Conservation (phyloP, 352 stramenopile genomes). For the Achlya hypogyna region DNA sequence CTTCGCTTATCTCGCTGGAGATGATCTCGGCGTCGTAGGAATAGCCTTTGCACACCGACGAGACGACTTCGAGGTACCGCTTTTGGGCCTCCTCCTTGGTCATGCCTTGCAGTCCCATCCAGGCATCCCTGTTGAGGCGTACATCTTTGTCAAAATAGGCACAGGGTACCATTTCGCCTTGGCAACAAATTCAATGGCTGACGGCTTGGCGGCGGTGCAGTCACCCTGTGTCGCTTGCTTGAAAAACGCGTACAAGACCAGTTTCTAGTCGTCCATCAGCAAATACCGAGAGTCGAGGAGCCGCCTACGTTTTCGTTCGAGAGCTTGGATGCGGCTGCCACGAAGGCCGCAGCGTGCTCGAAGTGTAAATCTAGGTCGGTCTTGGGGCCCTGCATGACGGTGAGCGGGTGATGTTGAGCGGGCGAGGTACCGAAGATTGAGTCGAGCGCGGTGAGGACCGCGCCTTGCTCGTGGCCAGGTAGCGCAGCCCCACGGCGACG, state of each 20-base stretch:
- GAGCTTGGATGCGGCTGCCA: neutral
- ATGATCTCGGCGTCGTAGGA: slow-evolving; percentile 9
- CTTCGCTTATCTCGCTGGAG: neutral
- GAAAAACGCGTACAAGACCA: slow-evolving; percentile 62
- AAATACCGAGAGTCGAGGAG: neutral
- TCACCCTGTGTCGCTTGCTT: slow-evolving; percentile 63
- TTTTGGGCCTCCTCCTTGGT: slow-evolving; percentile 40
- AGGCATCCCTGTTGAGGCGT: slow-evolving; percentile 41
- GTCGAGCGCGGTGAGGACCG: neutral
- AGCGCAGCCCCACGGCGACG: no score
- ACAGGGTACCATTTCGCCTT: slow-evolving; percentile 52
- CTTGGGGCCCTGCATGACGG: neutral
- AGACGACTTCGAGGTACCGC: slow-evolving; percentile 59
- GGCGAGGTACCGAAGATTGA: neutral
- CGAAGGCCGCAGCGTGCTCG: slow-evolving; percentile 9
- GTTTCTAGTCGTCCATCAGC: slow-evolving; percentile 5
- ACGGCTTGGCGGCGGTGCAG: slow-evolving; percentile 45
- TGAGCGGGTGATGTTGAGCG: neutral
- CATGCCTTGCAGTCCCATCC: slow-evolving; percentile 52
- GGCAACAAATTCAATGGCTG: slow-evolving; percentile 53
- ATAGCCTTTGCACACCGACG: slow-evolving; percentile 63
- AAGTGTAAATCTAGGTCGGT: slow-evolving; percentile 14
- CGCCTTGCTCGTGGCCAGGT: no score
- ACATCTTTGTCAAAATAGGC: neutral
- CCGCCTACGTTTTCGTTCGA: slow-evolving; percentile 6